These are phyloP conservation scores for Dalbergia cochinchinensis DNA, from an alignment of 306 rosid species.

Conservation along the genomic window DNA sequence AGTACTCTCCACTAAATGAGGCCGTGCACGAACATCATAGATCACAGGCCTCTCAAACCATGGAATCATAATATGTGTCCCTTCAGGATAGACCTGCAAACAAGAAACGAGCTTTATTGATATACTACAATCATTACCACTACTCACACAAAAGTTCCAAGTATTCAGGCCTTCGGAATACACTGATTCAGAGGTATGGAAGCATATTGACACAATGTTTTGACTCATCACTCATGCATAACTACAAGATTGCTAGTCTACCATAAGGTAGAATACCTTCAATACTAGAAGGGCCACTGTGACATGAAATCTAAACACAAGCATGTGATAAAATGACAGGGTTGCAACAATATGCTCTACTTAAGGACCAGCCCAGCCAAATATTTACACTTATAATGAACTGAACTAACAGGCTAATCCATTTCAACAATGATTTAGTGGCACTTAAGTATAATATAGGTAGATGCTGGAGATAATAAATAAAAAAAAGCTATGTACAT, in stretches of 20 bases:
- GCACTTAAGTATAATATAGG: not conserved
- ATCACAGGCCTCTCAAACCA: conserved; percentile 60
- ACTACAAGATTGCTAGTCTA: conserved; percentile 18
- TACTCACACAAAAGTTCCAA: not conserved
- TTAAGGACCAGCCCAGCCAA: not conserved
- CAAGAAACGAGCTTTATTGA: conserved; percentile 8
- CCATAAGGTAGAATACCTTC: conserved; percentile 12
- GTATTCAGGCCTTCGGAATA: not conserved
- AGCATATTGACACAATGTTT: not conserved
- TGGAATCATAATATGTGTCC: conserved; percentile 49
- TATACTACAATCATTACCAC: conserved; percentile 4
- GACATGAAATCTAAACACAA: not conserved
- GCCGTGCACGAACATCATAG: conserved; percentile 54
- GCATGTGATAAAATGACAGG: not conserved
- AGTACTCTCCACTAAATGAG: conserved; percentile 56
- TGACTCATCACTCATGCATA: not conserved
- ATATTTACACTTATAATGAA: conserved; percentile 12
- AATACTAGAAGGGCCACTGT: not conserved
- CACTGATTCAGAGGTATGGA: not conserved
- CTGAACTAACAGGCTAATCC: not conserved
- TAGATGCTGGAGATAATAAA: not conserved
- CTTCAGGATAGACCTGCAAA: conserved; percentile 58
- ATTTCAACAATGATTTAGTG: conserved; percentile 10
- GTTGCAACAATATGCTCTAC: not conserved
- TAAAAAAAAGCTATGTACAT: not conserved